These are phyloP conservation scores for Aegilops longissima DNA, from an alignment of 176 grass and related monocot genomes.

Conservation along the genomic window DNA sequence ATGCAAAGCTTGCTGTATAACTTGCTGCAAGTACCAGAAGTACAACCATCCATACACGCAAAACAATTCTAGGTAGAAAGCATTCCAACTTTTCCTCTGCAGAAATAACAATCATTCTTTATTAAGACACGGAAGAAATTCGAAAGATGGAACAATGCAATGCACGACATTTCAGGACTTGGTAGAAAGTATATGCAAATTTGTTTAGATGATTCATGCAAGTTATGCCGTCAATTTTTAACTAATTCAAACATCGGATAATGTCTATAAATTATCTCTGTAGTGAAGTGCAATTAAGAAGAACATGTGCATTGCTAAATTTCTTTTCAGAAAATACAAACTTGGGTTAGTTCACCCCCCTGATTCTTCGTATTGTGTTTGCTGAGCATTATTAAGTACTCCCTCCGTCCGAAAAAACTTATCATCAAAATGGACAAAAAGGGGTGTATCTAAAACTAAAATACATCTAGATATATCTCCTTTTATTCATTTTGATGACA, in stretches of 20 bases:
- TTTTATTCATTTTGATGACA: no score
- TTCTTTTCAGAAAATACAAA: not conserved
- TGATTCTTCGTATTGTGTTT: not conserved
- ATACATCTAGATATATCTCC: no score
- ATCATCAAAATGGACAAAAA: no score
- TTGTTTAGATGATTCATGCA: not conserved
- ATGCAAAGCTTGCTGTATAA: constrained; percentile 62
- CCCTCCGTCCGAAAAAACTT: no score
- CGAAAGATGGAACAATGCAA: not conserved
- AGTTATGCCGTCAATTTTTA: not conserved
- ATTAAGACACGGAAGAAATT: not conserved
- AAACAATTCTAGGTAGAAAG: constrained; percentile 34
- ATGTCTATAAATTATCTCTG: no score
- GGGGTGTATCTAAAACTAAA: no score
- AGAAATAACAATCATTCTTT: not conserved
- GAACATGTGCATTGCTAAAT: not conserved
- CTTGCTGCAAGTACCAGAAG: constrained; percentile 47
- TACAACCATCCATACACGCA: constrained; percentile 40
- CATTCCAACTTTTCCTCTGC: constrained; percentile 38
- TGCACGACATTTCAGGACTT: not conserved
- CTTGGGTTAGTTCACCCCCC: not conserved
- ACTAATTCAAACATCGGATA: not conserved
- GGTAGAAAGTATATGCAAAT: not conserved
- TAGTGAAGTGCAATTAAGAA: not conserved
- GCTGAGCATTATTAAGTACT: not conserved